Percentiles rank a stretch among this genome's conserved stretches.
Evolutionary conservation across 139 green algal genomes (phyloP).

Genomic region (Volvox africanus): DNA sequence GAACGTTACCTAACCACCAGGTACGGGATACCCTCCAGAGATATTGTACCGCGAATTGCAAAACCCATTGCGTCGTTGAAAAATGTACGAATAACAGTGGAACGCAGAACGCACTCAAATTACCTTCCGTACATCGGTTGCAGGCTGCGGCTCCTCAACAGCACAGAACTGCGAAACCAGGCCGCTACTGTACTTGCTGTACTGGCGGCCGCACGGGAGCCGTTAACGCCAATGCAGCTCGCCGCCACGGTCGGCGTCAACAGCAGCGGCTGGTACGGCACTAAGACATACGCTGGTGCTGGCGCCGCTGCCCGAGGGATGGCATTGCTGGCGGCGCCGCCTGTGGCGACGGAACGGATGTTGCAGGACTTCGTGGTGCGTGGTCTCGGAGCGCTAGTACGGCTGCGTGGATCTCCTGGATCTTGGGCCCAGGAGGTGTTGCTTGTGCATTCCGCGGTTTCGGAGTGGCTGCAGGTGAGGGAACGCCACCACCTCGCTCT

Average conservation of each 20-base stretch:
- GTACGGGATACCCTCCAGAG: not conserved
- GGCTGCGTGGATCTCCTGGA: not conserved
- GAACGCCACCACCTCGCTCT: not conserved
- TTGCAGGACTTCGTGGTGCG: not conserved
- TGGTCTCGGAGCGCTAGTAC: constrained; percentile 16
- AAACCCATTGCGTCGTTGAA: too few relatives aligned
- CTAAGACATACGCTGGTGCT: not conserved
- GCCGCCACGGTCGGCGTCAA: not conserved
- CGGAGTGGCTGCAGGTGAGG: constrained; percentile 34
- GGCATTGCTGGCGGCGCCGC: not conserved
- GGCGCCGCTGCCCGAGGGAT: not conserved
- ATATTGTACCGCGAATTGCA: too few relatives aligned
- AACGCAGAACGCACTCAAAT: too few relatives aligned
- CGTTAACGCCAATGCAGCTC: constrained; percentile 14
- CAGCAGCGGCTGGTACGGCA: not conserved
- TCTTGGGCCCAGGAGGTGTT: not conserved
- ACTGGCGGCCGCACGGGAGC: constrained; percentile 29
- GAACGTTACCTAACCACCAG: constrained; percentile 21
- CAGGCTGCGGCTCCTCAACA: constrained; percentile 19
- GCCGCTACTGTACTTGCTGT: constrained; percentile 23
- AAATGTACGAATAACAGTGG: too few relatives aligned
- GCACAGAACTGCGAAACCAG: not conserved
- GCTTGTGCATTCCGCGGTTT: not conserved
- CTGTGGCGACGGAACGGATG: not conserved
- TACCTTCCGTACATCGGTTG: not conserved